Evolutionary conservation across 139 green algal genomes (phyloP), one percentile per base, ranked within the genome.

Genomic region (Chloropicon primus): DNA sequence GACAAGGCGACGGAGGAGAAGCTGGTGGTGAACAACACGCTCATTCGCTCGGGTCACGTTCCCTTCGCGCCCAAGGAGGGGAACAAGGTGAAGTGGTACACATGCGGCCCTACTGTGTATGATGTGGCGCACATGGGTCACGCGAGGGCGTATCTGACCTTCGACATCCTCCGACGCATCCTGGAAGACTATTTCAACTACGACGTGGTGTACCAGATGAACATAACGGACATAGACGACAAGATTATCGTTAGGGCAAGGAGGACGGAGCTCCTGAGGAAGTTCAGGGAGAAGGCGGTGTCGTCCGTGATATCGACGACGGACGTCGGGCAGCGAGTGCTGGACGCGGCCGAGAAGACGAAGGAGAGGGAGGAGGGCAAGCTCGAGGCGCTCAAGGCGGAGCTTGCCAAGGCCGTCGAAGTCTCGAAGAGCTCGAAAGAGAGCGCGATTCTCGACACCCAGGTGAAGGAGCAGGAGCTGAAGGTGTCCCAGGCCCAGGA

Each of bases 161-260:
- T 98, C 81, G 96, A 99, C 87, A 95, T 98, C 28, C 84, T 99
- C 24, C 85, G 96, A 21, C 87, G 96, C 0, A 88, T 99, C 0
- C 87, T 98, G 76, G 93, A 97, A 79, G 94, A 98, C 82, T 98
- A 97, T 81, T 98, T 98, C 54, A 88, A 91, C 0, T 98, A 97
- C 86, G 89, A 94, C 72, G 80, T 92, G 22, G 83, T 91, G 26
- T 96, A 92, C 74, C 89, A 96, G 23, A 97, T 98, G 95, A 99
- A 99, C 83, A 90, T 99, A n/a, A 99, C 96, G 27, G 96, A 99
- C 80, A 92, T 99, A 29, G 96, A 99, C 79, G 96, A 99, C 86
- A 99, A 99, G 85, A 98, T 99, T 85, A 98, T 99, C 28, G 77
- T 93, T 1, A 80, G 93, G 1, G 96, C 96, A 2, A 85, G 95